These are phyloP conservation scores for Phytophthora boehmeriae DNA, from an alignment of 352 stramenopile genomes.

Conservation along the genomic window DNA sequence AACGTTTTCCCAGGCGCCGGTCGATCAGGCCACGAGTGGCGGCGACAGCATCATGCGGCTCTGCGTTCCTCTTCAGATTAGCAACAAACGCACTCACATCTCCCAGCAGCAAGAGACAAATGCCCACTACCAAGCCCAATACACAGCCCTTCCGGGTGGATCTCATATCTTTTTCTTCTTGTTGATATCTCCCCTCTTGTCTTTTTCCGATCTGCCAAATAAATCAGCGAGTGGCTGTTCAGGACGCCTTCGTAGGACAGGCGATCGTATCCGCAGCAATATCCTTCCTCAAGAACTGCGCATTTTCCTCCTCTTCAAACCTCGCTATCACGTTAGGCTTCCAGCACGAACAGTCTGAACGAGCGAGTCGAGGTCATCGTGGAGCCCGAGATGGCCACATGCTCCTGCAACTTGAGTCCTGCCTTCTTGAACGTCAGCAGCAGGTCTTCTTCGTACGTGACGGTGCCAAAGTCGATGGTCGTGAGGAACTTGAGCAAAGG, in stretches of 20 bases:
- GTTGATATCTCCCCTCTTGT: background rate
- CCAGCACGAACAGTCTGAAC: slow-evolving; percentile 69
- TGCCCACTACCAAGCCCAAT: background rate
- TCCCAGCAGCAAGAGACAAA: slow-evolving; percentile 16
- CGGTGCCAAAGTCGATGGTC: slow-evolving; percentile 92
- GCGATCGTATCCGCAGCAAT: background rate
- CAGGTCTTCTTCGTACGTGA: slow-evolving; percentile 87
- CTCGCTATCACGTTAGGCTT: background rate
- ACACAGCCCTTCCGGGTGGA: background rate
- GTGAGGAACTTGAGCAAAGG: slow-evolving; percentile 92
- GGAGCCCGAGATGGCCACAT: slow-evolving; percentile 65
- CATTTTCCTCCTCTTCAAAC: background rate
- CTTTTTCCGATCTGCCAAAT: background rate
- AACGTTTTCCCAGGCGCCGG: slow-evolving; percentile 51
- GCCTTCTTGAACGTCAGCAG: slow-evolving; percentile 70
- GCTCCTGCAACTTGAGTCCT: slow-evolving; percentile 54
- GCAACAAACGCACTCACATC: slow-evolving; percentile 17
- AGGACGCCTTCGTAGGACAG: background rate
- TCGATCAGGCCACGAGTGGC: slow-evolving; percentile 56
- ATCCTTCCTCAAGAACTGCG: background rate
- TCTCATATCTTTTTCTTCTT: slow-evolving; percentile 12
- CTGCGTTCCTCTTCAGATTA: slow-evolving; percentile 29
- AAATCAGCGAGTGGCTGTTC: slow-evolving; percentile 1
- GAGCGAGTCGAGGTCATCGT: slow-evolving; percentile 63
- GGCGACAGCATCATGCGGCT: slow-evolving; percentile 55